phyloP scores from a whole-genome alignment of 768 basidiomycete species.

The Steccherinum ochraceum region DNA sequence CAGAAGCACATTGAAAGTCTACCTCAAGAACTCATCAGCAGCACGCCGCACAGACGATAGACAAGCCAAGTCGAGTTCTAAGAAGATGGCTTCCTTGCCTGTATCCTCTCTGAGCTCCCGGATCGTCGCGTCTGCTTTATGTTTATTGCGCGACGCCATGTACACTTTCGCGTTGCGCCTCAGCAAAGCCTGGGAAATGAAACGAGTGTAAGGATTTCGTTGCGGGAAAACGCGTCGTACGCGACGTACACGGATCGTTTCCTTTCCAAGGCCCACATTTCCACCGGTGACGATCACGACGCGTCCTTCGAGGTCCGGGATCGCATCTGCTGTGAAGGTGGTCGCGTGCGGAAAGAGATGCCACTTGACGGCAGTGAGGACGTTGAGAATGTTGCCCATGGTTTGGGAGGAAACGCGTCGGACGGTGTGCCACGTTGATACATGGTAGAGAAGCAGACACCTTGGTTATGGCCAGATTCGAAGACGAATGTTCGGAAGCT shows the following conservation, averaged over 20 bases:
- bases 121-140: conserved; percentile 19
- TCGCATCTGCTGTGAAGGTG: conserved; percentile 21
- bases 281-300: conserved; percentile 32
- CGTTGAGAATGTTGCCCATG: not conserved
- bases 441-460: no score
- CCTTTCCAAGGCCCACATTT: conserved; percentile 49
- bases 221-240: not conserved
- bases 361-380: not conserved
- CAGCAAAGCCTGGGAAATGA: conserved; percentile 11
- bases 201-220: not conserved
- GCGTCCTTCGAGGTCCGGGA: conserved; percentile 35
- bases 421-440: no score
- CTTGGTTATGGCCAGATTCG: no score
- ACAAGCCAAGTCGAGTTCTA: conserved; percentile 19
- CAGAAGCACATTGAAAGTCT: not conserved
- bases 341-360: conserved; percentile 7
- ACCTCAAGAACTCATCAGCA: conserved; percentile 18
- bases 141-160: conserved; percentile 16
- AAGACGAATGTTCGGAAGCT: no score
- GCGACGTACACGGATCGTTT: conserved; percentile 44
- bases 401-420: no score
- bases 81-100: conserved; percentile 18
- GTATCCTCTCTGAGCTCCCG: conserved; percentile 16
- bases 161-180: conserved; percentile 24
- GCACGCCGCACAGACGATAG: conserved; percentile 12